These are phyloP conservation scores for Pichia pseudocactophila DNA, from an alignment of 805 yeast species.

Conservation along the genomic window DNA sequence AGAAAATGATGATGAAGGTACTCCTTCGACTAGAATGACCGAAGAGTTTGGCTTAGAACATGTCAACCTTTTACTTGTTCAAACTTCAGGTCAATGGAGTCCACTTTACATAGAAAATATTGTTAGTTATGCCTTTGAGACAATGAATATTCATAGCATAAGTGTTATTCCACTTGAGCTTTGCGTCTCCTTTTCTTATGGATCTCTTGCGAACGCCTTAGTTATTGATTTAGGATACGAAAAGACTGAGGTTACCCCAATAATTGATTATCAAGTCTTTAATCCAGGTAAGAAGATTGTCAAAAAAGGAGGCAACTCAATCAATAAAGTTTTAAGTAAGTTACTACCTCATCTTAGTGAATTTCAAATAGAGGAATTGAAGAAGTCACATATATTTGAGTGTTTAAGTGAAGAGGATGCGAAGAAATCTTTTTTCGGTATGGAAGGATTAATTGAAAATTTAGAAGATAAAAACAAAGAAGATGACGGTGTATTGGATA, in stretches of 20 bases:
- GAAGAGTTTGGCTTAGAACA: constrained; percentile 18
- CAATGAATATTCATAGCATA: constrained; percentile 62
- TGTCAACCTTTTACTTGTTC: constrained; percentile 61
- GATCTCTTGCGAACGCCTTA: constrained; percentile 51
- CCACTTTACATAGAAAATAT: constrained; percentile 57
- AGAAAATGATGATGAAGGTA: constrained; percentile 7
- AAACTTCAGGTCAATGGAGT: constrained; percentile 60
- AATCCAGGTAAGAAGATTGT: constrained; percentile 36
- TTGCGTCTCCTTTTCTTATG: constrained; percentile 67
- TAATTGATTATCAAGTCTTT: constrained; percentile 62
- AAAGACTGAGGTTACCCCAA: constrained; percentile 69
- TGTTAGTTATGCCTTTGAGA: constrained; percentile 69
- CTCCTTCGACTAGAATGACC: constrained; percentile 5
- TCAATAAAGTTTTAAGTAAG: constrained; percentile 45
- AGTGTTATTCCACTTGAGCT: constrained; percentile 59
- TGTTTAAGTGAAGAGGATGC: constrained; percentile 63
- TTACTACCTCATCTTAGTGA: constrained; percentile 49
- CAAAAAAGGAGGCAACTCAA: constrained; percentile 53
- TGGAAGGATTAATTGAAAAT: constrained; percentile 34
- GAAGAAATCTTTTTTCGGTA: constrained; percentile 51
- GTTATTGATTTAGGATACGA: constrained; percentile 77
- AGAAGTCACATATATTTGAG: constrained; percentile 69
- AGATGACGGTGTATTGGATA: constrained; percentile 74
- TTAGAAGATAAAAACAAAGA: constrained; percentile 20
- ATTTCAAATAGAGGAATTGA: constrained; percentile 64